phyloP scores from a whole-genome alignment of 2,329 filamentous ascomycete genomes.

The Colletotrichum euphorbiae region DNA sequence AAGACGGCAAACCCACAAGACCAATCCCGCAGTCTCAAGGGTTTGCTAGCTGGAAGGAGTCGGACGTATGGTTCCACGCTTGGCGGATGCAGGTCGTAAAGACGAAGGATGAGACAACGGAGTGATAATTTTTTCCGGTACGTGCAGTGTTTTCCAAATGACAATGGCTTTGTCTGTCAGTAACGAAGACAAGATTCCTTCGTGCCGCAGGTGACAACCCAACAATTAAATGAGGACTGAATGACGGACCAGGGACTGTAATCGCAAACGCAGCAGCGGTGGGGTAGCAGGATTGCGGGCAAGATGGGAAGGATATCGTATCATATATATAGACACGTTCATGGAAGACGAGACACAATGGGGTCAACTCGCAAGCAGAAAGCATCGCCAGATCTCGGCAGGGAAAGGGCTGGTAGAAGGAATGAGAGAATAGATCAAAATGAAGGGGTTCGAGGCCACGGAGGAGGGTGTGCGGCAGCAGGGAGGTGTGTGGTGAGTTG shows the following conservation, averaged over 20 bases:
- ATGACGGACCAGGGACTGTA: constrained; percentile 8
- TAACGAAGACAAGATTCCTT: constrained; percentile 1
- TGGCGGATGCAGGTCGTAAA: constrained; percentile 29
- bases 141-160: background rate
- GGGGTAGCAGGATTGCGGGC: constrained; percentile 32
- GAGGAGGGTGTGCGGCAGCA: constrained; percentile 31
- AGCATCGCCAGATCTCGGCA: constrained; percentile 38
- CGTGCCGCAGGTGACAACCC: constrained; percentile 7
- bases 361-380: constrained; percentile 24
- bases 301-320: constrained; percentile 31
- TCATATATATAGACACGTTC: constrained; percentile 38
- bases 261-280: constrained; percentile 5
- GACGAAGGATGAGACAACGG: constrained; percentile 29
- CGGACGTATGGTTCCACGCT: constrained; percentile 12
- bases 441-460: constrained; percentile 29
- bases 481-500: constrained; percentile 29
- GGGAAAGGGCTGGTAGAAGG: constrained; percentile 26
- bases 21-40: constrained; percentile 1
- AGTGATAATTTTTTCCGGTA: background rate
- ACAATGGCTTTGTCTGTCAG: constrained; percentile 32
- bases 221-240: constrained; percentile 19
- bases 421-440: constrained; percentile 36
- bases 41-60: constrained; percentile 8
- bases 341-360: constrained; percentile 32
- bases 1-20: constrained; percentile 25